Evolutionary conservation across 1,284 basidiomycete genomes (phyloP).

Genomic region (Apiotrichum gracile): DNA sequence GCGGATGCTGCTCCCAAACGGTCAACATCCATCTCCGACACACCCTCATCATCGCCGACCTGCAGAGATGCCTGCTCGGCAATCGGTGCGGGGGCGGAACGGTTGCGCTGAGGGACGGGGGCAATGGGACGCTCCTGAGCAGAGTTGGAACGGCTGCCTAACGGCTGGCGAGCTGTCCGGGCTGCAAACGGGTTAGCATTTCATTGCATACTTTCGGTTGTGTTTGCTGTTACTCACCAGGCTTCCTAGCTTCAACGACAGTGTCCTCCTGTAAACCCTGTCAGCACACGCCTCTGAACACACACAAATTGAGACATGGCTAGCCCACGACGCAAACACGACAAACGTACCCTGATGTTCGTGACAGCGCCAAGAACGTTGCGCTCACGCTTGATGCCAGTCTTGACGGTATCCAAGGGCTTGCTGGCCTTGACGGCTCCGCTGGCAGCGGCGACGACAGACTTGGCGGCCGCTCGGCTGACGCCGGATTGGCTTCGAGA

Average conservation of each 20-base stretch:
- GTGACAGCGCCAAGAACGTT: constrained; percentile 38
- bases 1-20: constrained; percentile 8
- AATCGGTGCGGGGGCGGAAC: constrained; percentile 13
- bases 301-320: background rate
- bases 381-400: constrained; percentile 39
- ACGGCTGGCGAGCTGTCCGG: constrained; percentile 32
- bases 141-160: constrained; percentile 23
- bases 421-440: constrained; percentile 4
- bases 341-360: constrained; percentile 23
- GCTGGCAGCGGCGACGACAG: background rate
- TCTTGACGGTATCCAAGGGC: constrained; percentile 21
- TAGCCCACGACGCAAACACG: background rate
- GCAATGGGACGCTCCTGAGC: constrained; percentile 33
- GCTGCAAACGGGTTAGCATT: constrained; percentile 11
- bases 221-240: constrained; percentile 21
- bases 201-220: background rate
- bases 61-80: constrained; percentile 7
- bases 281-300: background rate
- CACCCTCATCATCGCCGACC: constrained; percentile 12
- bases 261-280: constrained; percentile 19
- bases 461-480: constrained; percentile 21
- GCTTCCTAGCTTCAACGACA: constrained; percentile 29
- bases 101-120: constrained; percentile 29
- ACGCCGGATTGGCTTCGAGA: constrained; percentile 13
- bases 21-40: constrained; percentile 40